Evolutionary conservation across 2,329 filamentous ascomycete species (phyloP), one percentile per base, ranked within the genome.

Genomic region (Penicillium fuscoglaucum): DNA sequence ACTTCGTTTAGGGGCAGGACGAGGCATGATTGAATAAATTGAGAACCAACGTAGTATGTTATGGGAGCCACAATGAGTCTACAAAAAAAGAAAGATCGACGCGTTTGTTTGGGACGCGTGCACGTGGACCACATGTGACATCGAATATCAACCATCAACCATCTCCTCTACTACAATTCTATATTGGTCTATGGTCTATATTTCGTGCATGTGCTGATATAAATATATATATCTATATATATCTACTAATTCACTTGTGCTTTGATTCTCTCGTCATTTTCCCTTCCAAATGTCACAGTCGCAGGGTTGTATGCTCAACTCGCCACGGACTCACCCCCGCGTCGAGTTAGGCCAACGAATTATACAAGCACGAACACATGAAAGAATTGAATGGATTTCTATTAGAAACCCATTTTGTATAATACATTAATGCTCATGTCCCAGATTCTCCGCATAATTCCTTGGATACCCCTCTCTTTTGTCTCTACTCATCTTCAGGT

Each of bases 1-100:
- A 44, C 58, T 68, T 61, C 65, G 53, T 60, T 65, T 68, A 1
- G 66, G 57, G 5, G 66, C 66, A 49, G 66, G 66, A 39, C 66
- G 66, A 49, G 66, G 66, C 66, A 68, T 68, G 41, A 12, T 28
- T 8, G 6, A 17, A 29, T n/a, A 15, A 43, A 46, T 46, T 35
- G 39, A 24, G 29, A 33, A 17, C 17, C n/a, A 33, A 21, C 9
- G 15, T 29, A 31, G 33, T 40, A 51, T 51, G 24, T 26, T n/a
- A 24, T 29, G 26, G 21, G 26, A 33, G 7, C 19, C 45, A 28
- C 44, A 21, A 47, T n/a, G 28, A 21, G 21, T n/a, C 31, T 35
- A 31, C 37, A 49, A 31, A 52, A 52, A 44, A 21, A 44, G 15
- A 26, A 53, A 58, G 50, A 45, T 35, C 19, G 46, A 59, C 52